Base-by-base conservation (phyloP, 768 basidiomycete species). In the Clavulina sp. region DNA sequence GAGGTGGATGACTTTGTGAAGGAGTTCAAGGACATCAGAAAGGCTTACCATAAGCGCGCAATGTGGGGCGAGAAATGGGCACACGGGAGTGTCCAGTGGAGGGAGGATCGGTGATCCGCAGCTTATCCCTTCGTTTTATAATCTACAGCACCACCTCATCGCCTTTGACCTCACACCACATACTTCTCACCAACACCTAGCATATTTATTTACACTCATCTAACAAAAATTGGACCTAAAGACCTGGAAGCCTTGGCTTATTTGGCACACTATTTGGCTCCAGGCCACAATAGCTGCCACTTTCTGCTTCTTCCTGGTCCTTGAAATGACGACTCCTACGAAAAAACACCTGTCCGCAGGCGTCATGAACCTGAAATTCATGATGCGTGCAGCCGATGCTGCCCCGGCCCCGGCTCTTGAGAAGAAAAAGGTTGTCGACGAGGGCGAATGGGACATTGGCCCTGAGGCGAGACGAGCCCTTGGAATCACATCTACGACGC, bases 41-140 rank as follows among this genome's bases (percentile, higher is more conserved):
- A 87, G 66, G 72, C 73, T n/a, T 96, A 89, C 64, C 92, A 97
- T 64, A 95, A 93, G 65, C 73, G 92, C 18, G 80, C 79, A 2
- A 80, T 93, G 62, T 95, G 87, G 84, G 77, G 78, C 18, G 84
- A 89, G 61, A 71, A 81, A 58, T 96, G 92, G 88, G 70, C 78
- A 1, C 72, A 75, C 31, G 86, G 85, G 2, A 80, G 87, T 58
- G 88, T 96, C 4, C 71, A 74, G 28, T 95, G 91, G 89, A 71
- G 78, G 57, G 84, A 87, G 48, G 65, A 67, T 54, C n/a, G n/a
- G n/a, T 63, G 52, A 48, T 43, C 36, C n/a, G 43, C n/a, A n/a
- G n/a, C n/a, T 16, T 23, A 47, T 47, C 16, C 23, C 16, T 47
- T 16, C 28, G 24, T 23, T 24, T n/a, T 47, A 23, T 23, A 47